Evolutionary conservation across 257 asterid genomes (phyloP).

Genomic region (Salvia hispanica): DNA sequence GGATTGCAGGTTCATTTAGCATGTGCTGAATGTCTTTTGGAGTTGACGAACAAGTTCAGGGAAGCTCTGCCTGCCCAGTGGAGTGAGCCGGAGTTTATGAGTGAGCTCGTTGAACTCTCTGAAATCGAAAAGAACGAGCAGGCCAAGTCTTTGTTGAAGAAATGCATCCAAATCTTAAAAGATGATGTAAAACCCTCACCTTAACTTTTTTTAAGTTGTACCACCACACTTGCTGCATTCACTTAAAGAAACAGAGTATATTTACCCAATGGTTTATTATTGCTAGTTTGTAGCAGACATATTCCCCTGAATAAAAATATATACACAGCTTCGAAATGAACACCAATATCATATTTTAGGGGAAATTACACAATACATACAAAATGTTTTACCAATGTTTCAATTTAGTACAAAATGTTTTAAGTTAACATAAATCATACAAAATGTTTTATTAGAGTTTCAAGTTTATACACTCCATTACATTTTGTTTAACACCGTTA

Average conservation of each 20-base stretch:
- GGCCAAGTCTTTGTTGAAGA: slow-evolving; percentile 76
- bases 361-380: too few relatives aligned
- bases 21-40: slow-evolving; percentile 80
- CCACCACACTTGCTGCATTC: not conserved
- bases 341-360: too few relatives aligned
- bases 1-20: slow-evolving; percentile 80
- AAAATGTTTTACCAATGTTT: too few relatives aligned
- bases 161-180: slow-evolving; percentile 57
- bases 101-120: slow-evolving; percentile 60
- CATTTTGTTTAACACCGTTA: too few relatives aligned
- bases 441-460: too few relatives aligned
- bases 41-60: slow-evolving; percentile 48
- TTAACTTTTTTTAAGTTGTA: slow-evolving; percentile 9
- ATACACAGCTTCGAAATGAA: too few relatives aligned
- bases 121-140: slow-evolving; percentile 76
- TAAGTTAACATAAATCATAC: too few relatives aligned
- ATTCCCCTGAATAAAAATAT: too few relatives aligned
- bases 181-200: slow-evolving; percentile 36
- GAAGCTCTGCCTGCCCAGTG: slow-evolving; percentile 36
- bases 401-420: too few relatives aligned
- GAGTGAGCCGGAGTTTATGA: slow-evolving; percentile 50
- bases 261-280: not conserved
- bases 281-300: too few relatives aligned
- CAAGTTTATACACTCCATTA: too few relatives aligned
- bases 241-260: not conserved